Base-by-base conservation (phyloP, 2,329 filamentous ascomycete genomes). In the Leptodontidium sp. region DNA sequence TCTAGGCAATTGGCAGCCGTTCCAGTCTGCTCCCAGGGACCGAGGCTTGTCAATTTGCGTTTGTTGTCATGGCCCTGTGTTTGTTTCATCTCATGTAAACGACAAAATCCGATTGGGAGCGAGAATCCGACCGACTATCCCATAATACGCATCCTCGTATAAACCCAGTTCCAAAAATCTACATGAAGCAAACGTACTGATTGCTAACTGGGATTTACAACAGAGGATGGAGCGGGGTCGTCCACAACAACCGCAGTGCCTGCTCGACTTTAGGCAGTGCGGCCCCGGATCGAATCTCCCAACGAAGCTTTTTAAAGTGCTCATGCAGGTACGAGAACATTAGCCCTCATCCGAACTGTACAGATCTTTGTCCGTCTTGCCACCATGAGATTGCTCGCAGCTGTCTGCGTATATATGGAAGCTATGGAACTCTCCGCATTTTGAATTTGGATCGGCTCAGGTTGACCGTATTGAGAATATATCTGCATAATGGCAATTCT, bases 201-300 rank as follows among this genome's bases (percentile, higher is more conserved):
- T 53, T 24, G 29, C 29, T 32, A 32, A 2, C 14, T 9, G 26
- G 32, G 32, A 21, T 8, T 58, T 24, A 40, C n/a, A 24, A 11
- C n/a, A 40, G 55, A 40, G 35, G 9, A 40, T 26, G 55, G 35
- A 58, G 55, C 55, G 55, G 55, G 29, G 55, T 58, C 17, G 8
- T 38, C 17, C 35, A 40, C 11, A 58, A 58, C 21, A 58, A 40
- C 55, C 32, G 55, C 9, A 26, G 2, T 58, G 55, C 17, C 55
- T 43, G n/a, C 32, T 58, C 17, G 55, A 58, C n/a, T 40, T 58
- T 40, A 58, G 32, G 55, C 55, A 43, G 32, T 58, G n/a, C 55
- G 55, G 55, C 11, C 55, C 55, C 35, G 55, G 50, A 58, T 15
- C 35, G n/a, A 11, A 40, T 24, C 32, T 40, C 35, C 24, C 55